phyloP scores from a whole-genome alignment of 805 yeast species.

The Cyberlindnera meyerae region DNA sequence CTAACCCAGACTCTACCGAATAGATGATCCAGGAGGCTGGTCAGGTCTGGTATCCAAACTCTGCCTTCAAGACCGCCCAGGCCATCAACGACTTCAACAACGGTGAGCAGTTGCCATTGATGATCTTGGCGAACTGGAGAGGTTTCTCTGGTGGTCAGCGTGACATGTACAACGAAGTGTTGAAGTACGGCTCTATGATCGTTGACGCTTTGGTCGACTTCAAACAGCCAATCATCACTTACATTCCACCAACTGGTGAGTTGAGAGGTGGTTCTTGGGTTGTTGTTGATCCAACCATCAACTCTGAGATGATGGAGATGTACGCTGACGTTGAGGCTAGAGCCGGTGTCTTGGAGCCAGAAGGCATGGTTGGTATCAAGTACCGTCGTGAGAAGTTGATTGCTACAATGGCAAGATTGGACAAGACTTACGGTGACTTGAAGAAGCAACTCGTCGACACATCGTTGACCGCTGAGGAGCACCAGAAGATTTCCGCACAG shows the following conservation, averaged over 20 bases:
- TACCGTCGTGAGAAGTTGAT: slow-evolving; percentile 90
- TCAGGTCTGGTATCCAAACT: slow-evolving; percentile 99
- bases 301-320: slow-evolving; percentile 98
- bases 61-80: slow-evolving; percentile 98
- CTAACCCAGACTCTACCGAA: slow-evolving; percentile 93
- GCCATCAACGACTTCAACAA: slow-evolving; percentile 95
- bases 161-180: slow-evolving; percentile 97
- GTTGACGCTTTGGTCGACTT: slow-evolving; percentile 95
- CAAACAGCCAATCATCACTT: slow-evolving; percentile 94
- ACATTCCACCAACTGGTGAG: slow-evolving; percentile 98
- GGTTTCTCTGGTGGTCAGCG: slow-evolving; percentile 99
- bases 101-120: slow-evolving; percentile 96
- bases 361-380: slow-evolving; percentile 98
- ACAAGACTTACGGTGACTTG: slow-evolving; percentile 64
- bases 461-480: slow-evolving; percentile 57
- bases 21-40: slow-evolving; percentile 90
- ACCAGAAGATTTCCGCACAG: slow-evolving; percentile 56
- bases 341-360: slow-evolving; percentile 98
- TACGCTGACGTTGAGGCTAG: slow-evolving; percentile 94
- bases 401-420: slow-evolving; percentile 89
- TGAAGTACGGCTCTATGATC: slow-evolving; percentile 93
- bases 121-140: slow-evolving; percentile 99
- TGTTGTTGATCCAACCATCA: slow-evolving; percentile 97
- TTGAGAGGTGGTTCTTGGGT: slow-evolving; percentile 99
- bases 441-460: slow-evolving; percentile 54